phyloP scores from a whole-genome alignment of 2,329 filamentous ascomycete genomes.

The Fusarium mexicanum region DNA sequence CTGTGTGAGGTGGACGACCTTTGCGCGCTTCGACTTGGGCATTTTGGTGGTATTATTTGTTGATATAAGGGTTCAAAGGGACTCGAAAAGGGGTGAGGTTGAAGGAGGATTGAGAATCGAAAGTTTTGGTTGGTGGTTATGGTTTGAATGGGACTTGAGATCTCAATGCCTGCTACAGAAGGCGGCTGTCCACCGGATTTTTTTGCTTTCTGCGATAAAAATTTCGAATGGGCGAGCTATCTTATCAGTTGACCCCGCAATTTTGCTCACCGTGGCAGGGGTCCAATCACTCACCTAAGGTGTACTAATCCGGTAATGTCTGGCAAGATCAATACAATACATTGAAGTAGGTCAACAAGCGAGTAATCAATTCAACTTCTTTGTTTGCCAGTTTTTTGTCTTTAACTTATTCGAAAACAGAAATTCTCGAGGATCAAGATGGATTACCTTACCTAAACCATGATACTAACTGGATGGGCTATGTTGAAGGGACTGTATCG shows the following conservation, averaged over 20 bases:
- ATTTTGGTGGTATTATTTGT: conserved; percentile 60
- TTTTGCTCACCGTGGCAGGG: conserved; percentile 36
- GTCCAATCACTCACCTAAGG: conserved; percentile 19
- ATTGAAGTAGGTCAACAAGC: not conserved
- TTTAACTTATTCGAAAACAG: not conserved
- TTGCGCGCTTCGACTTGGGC: conserved; percentile 96
- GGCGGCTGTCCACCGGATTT: conserved; percentile 36
- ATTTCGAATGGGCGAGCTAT: conserved; percentile 24
- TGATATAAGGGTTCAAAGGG: not conserved
- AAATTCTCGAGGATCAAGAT: not conserved
- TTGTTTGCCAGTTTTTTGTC: not conserved
- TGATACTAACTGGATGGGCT: not conserved
- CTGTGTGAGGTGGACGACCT: conserved; percentile 88
- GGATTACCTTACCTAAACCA: not conserved
- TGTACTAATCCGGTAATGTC: conserved; percentile 17
- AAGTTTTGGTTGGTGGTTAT: not conserved
- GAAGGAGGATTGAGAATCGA: conserved; percentile 2
- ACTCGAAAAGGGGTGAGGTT: not conserved
- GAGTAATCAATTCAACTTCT: not conserved
- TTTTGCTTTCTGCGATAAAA: conserved; percentile 43
- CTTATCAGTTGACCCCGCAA: conserved; percentile 44
- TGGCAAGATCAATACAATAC: not conserved
- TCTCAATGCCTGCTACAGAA: conserved; percentile 35
- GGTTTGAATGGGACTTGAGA: conserved; percentile 11
- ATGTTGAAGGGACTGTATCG: not conserved